Percentiles rank a stretch among this genome's conserved stretches.
Conservation (phyloP, 768 basidiomycete genomes). For the Panaeolus papilionaceus region DNA sequence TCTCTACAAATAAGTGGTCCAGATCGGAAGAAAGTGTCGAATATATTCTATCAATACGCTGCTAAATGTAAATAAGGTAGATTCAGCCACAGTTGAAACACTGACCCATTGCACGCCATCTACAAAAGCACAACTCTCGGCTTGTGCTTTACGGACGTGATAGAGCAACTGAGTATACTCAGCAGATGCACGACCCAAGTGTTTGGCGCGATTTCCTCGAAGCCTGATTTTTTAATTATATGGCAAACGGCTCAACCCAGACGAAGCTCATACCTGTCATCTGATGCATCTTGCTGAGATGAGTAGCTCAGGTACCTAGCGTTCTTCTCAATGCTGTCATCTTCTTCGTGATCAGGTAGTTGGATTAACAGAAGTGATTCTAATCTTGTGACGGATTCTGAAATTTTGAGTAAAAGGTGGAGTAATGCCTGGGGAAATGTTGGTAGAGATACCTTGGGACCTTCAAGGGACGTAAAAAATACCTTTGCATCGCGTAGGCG, state of each 20-base stretch:
- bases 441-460: neutral
- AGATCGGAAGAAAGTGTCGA: conserved; percentile 87
- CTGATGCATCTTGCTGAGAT: conserved; percentile 47
- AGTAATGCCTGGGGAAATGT: conserved; percentile 66
- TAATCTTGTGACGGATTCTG: conserved; percentile 87
- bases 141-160: conserved; percentile 81
- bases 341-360: conserved; percentile 51
- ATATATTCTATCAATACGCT: conserved; percentile 85
- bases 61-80: conserved; percentile 16
- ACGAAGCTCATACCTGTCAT: conserved; percentile 42
- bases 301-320: conserved; percentile 38
- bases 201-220: conserved; percentile 74
- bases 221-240: conserved; percentile 41
- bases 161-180: conserved; percentile 96
- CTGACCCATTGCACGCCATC: conserved; percentile 86
- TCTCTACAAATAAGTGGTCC: conserved; percentile 77
- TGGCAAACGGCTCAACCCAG: neutral
- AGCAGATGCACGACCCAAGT: conserved; percentile 81
- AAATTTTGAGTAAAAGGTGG: conserved; percentile 88
- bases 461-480: conserved; percentile 20
- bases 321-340: conserved; percentile 36
- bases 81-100: conserved; percentile 28
- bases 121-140: conserved; percentile 80
- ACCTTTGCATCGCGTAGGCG: conserved; percentile 89
- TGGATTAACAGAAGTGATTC: conserved; percentile 84